These are phyloP conservation scores for Phoma herbarum DNA, from an alignment of 2,329 filamentous ascomycete species.

Conservation along the genomic window DNA sequence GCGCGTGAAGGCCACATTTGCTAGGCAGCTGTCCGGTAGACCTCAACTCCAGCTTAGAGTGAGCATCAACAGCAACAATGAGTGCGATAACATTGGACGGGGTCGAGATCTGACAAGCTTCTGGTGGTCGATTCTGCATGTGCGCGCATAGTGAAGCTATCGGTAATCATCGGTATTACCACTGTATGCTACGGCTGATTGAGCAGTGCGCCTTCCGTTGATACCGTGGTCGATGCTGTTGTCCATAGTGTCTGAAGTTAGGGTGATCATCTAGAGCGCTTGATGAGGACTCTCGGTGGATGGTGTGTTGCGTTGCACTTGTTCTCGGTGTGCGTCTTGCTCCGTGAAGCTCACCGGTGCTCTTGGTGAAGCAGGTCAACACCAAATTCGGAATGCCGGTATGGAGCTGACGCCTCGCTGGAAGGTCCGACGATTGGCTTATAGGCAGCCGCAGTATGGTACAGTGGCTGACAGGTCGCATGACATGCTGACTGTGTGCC, in stretches of 20 bases:
- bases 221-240: not conserved
- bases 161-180: not conserved
- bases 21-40: not conserved
- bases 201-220: not conserved
- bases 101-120: not conserved
- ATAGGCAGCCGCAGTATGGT: not conserved
- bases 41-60: not conserved
- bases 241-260: not conserved
- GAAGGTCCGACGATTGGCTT: not conserved
- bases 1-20: not conserved
- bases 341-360: not conserved
- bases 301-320: not conserved
- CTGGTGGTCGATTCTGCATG: not conserved
- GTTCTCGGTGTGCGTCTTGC: not conserved
- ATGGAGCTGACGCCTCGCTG: not conserved
- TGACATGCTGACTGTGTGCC: constrained; percentile 12
- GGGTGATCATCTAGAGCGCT: not conserved
- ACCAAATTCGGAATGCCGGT: not conserved
- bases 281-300: not conserved
- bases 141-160: not conserved
- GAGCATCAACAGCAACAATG: not conserved
- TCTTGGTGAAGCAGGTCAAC: not conserved
- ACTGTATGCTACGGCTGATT: not conserved
- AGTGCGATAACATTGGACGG: not conserved
- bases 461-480: constrained; percentile 11